Percentiles rank a stretch among this genome's conserved stretches.
Conservation (phyloP, 2,329 filamentous ascomycete species). For the Xylariaceae sp. region DNA sequence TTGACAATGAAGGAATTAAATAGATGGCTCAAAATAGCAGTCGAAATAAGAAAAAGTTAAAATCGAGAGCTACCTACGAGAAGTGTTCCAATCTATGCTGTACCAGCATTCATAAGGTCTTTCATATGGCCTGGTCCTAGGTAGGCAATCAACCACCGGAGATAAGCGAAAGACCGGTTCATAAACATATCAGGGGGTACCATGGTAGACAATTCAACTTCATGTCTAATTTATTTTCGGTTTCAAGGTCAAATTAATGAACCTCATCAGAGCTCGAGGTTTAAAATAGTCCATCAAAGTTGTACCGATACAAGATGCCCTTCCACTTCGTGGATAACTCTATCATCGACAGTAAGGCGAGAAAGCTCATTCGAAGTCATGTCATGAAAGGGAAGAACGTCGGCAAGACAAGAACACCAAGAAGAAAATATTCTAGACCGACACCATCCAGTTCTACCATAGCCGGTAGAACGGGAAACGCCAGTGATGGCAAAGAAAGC, state of each 20-base stretch:
- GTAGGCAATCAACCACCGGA: too few species aligned
- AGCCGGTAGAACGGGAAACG: background rate
- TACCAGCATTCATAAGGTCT: too few species aligned
- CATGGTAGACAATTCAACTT: too few species aligned
- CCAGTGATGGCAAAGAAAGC: background rate
- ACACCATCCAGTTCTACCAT: background rate
- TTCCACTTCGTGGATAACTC: constrained; percentile 28
- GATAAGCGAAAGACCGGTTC: too few species aligned
- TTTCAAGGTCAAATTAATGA: background rate
- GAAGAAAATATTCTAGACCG: background rate
- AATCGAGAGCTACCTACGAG: too few species aligned
- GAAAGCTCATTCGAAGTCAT: constrained; percentile 32
- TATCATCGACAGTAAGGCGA: constrained; percentile 19
- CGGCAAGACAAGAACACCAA: constrained; percentile 24
- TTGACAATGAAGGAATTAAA: too few species aligned
- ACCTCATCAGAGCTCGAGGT: background rate
- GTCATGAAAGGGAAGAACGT: constrained; percentile 35
- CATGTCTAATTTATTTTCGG: too few species aligned
- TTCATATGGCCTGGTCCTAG: too few species aligned
- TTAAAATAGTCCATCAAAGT: background rate
- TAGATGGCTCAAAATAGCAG: too few species aligned
- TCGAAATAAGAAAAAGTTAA: too few species aligned
- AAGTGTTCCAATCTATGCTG: too few species aligned
- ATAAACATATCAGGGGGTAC: too few species aligned
- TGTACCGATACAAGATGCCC: constrained; percentile 8